These are phyloP conservation scores for Globisporangium apiculatum DNA, from an alignment of 352 stramenopile species.

Conservation along the genomic window DNA sequence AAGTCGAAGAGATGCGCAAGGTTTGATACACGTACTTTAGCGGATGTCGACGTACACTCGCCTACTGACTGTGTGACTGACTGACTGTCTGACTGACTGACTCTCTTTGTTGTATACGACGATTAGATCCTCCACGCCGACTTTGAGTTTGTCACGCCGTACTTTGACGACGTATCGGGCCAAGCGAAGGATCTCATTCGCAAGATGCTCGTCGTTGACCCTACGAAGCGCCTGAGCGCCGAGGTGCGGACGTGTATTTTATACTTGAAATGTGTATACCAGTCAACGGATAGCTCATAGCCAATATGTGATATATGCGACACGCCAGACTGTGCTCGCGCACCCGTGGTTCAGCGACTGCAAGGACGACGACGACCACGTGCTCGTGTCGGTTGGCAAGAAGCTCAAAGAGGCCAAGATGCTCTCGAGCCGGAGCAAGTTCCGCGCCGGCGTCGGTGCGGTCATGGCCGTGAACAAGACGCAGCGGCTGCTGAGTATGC, in stretches of 20 bases:
- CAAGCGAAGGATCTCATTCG: conserved; percentile 91
- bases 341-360: conserved; percentile 75
- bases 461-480: conserved; percentile 79
- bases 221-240: conserved; percentile 66
- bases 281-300: too few relatives aligned
- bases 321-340: conserved; percentile 37
- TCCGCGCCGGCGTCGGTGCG: conserved; percentile 58
- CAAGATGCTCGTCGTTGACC: conserved; percentile 90
- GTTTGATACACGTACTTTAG: conserved; percentile 8
- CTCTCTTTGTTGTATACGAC: background rate
- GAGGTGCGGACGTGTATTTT: conserved; percentile 5
- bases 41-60: too few relatives aligned
- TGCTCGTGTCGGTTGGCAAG: conserved; percentile 50
- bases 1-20: conserved; percentile 79
- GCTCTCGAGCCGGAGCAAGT: conserved; percentile 54
- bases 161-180: conserved; percentile 88
- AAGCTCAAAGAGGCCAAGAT: conserved; percentile 64
- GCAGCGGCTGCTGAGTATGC: conserved; percentile 45
- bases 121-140: conserved; percentile 66
- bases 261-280: too few relatives aligned
- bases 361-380: conserved; percentile 47
- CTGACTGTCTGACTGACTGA: background rate
- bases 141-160: conserved; percentile 89
- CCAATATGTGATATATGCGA: background rate
- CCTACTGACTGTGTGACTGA: background rate